Evolutionary conservation across 345 rosid genomes (phyloP), one percentile per base, ranked within the genome.

Genomic region (Hypericum perforatum): DNA sequence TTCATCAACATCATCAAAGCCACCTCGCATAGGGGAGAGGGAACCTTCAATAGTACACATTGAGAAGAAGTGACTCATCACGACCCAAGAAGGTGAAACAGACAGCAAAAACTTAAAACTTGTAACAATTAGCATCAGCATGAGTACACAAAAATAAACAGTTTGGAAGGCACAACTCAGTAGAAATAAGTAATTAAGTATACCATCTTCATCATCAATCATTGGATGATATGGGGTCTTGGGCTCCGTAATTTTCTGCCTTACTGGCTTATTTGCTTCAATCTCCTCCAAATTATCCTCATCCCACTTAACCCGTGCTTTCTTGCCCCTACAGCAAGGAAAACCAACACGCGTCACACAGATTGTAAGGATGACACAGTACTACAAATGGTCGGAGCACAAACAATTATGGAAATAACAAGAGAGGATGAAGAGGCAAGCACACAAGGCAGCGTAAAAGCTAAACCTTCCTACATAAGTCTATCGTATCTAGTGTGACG

Each of bases 181-280:
- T 9, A 47, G 29, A 64, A 14, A 70, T 10, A 47, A 57, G 41
- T 74, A 64, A 14, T 68, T 10, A 47, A 57, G 41, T 74, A 60
- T 78, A 86, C 95, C 96, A 67, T 86, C n/a, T n/a, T n/a, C 86
- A 58, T 89, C 92, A 72, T 89, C 85, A 54, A 94, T 71, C 92
- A 82, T 89, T 13, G 84, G 95, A 69, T 94, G 97, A 68, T 84
- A 89, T 0, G 97, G 97, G 6, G 97, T 94, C 83, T 94, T 94
- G 15, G 99, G 97, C 69, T 94, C 99, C 8, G 95, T 94, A 56
- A 94, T 94, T 76, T 89, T 94, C 84, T 86, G 96, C 77, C 99
- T 78, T 9, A 78, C 83, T 1, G 99, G 99, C 63, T 94, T 94
- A 69, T 84, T 86, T 29, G 97, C 81, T 79, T 94, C 99, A 56